Evolutionary conservation across 495 filamentous ascomycete genomes (phyloP), one percentile per base, ranked within the genome.

Genomic region (Mycothermus thermophilus): DNA sequence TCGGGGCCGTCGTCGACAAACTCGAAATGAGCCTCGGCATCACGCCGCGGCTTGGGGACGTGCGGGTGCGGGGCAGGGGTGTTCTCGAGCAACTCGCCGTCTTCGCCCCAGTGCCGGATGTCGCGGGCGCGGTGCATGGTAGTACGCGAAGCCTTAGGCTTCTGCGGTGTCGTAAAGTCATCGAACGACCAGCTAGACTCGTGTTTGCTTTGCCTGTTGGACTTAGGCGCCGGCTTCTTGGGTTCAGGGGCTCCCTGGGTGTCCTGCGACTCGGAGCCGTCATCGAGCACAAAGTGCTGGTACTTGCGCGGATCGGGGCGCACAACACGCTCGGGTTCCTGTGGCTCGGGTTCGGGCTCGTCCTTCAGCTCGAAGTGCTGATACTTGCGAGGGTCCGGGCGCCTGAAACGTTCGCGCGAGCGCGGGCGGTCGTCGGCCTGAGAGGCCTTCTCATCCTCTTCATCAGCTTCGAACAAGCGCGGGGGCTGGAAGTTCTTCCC

Each of bases 301-400:
- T 77, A 95, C 49, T 82, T 88, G 46, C 72, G 71, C 8, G 83
- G 69, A 46, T 88, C 64, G 7, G 62, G 47, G 52, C 70, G 63
- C 66, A 78, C 61, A 67, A 68, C 49, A 44, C 64, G 55, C 27
- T 66, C 60, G 25, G 54, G 46, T 27, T 55, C 50, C 36, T 47
- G 40, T 19, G 34, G 32, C 13, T 44, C 50, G 29, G 59, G 57
- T 27, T 63, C 51, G 30, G 58, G 46, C 34, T 60, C 48, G 26
- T 71, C 69, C 14, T 80, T n/a, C n/a, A n/a, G n/a, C n/a, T 92
- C 79, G 51, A 95, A 95, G 56, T 97, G 88, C 22, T 76, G 59
- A 57, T 77, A 95, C 49, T 82, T 88, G 46, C 72, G 71, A 8
- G 83, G 69, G 46, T 87, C 63, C 8, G 62, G 47, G 52, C 69